Base-by-base conservation (phyloP, 495 filamentous ascomycete species). In the Delitschia confertaspora region DNA sequence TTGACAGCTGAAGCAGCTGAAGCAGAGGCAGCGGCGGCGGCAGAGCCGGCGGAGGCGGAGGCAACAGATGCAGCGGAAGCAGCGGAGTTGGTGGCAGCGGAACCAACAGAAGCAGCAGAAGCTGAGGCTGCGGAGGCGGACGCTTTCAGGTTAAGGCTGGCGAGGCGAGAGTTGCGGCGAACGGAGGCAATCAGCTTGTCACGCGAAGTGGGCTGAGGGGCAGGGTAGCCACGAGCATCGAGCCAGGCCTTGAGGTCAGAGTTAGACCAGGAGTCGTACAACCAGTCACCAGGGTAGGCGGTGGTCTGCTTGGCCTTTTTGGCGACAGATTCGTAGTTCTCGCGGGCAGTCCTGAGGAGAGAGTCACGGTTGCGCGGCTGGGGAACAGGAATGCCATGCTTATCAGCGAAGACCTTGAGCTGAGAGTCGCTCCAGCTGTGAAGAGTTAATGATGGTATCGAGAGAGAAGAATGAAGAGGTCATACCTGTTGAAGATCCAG, bases 401-500 rank as follows among this genome's bases (percentile, higher is more conserved):
- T 79, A 64, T 98, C 88, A 33, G 85, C 75, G 72, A 95, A 95
- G 9, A 85, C 71, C 70, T 98, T 96, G 45, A 98, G 69, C 57
- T 89, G 82, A 24, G 80, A 85, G 33, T 88, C 83, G 46, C 78
- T 75, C 83, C 83, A 87, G 52, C 83, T 87, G 53, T 33, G 52
- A 44, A 20, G 46, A 18, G 36, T 55, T 47, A 38, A 38, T 54
- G 67, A 57, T 56, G 38, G 53, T 53, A 20, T 41, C 42, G 41
- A 20, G 35, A 42, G 22, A 39, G 24, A 39, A 3, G 9, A 49
- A 40, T 23, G 19, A 13, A 26, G 21, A 63, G 19, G 64, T 70
- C 79, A 70, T 71, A 96, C 71, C 74, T 83, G 64, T 96, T 87
- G 64, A 98, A 85, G 49, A 98, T 81, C 91, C 91, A 98, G 51